These are phyloP conservation scores for Botrytis aclada DNA, from an alignment of 2,329 filamentous ascomycete species.

Conservation along the genomic window DNA sequence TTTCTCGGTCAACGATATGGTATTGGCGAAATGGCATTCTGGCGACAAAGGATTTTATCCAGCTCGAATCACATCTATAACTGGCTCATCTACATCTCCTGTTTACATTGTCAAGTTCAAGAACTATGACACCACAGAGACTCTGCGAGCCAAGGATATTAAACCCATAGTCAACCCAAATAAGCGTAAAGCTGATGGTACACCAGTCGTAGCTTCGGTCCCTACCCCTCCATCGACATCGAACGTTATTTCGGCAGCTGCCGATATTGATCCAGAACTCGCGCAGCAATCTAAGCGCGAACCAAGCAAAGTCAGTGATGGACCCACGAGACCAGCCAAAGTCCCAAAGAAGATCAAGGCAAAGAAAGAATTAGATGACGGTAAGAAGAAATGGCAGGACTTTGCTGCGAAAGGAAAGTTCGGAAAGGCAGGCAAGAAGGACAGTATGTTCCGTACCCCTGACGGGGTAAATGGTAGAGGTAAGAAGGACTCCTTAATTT, in stretches of 20 bases:
- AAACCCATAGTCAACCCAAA: constrained; percentile 69
- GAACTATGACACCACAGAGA: constrained; percentile 82
- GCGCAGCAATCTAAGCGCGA: constrained; percentile 62
- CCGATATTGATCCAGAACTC: constrained; percentile 61
- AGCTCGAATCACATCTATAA: constrained; percentile 89
- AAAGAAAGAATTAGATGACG: constrained; percentile 84
- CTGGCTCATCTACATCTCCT: constrained; percentile 83
- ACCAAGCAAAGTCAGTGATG: constrained; percentile 60
- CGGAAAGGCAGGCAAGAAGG: constrained; percentile 69
- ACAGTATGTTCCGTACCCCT: constrained; percentile 95
- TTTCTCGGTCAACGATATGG: constrained; percentile 85
- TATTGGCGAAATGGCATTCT: constrained; percentile 86
- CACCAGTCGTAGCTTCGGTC: constrained; percentile 49
- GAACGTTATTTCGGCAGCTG: constrained; percentile 39
- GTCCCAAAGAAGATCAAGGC: constrained; percentile 85
- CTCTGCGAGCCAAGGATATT: constrained; percentile 77
- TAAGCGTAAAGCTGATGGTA: constrained; percentile 84
- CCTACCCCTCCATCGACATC: constrained; percentile 43
- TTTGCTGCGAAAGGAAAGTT: constrained; percentile 78
- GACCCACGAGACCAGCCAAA: constrained; percentile 59
- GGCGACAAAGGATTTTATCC: constrained; percentile 90
- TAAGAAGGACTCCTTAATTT: constrained; percentile 43
- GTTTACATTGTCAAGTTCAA: constrained; percentile 96
- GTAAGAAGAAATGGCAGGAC: constrained; percentile 92
- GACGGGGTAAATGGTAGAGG: constrained; percentile 84